Conservation (phyloP, 495 filamentous ascomycete species). For the Sporormia fimetaria region DNA sequence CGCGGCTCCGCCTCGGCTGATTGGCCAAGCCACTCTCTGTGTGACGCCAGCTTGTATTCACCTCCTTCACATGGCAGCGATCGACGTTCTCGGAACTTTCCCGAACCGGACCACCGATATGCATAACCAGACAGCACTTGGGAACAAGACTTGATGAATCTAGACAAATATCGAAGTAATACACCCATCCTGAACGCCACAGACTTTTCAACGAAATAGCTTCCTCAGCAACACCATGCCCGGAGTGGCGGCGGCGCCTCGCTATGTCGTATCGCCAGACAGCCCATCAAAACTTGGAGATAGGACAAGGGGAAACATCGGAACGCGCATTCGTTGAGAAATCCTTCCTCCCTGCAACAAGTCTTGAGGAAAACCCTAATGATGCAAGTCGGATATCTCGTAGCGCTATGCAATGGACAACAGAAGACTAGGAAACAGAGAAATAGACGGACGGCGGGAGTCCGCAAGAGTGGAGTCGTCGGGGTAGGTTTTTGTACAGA, state of each 20-base stretch:
- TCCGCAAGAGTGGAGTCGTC: slow-evolving; percentile 25
- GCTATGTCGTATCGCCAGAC: slow-evolving; percentile 9
- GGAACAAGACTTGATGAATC: neutral
- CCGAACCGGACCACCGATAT: neutral
- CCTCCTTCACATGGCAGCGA: too few species aligned
- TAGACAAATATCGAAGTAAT: neutral
- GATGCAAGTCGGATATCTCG: slow-evolving; percentile 32
- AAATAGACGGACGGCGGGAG: slow-evolving; percentile 4
- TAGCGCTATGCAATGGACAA: slow-evolving; percentile 22
- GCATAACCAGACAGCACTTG: neutral
- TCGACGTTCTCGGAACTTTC: too few species aligned
- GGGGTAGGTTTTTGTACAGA: slow-evolving; percentile 19
- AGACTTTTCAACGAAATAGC: slow-evolving; percentile 18
- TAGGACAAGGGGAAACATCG: neutral
- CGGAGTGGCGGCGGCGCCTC: slow-evolving; percentile 12
- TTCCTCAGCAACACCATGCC: slow-evolving; percentile 15
- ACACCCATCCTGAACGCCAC: neutral
- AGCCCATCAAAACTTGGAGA: neutral
- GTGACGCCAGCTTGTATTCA: neutral
- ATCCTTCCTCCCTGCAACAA: slow-evolving; percentile 29
- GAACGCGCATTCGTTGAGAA: slow-evolving; percentile 17
- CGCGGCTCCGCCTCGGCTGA: neutral
- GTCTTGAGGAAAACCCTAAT: slow-evolving; percentile 12
- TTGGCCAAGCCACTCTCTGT: neutral
- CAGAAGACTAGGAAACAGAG: slow-evolving; percentile 8